Percentiles rank a stretch among this genome's conserved stretches.
Evolutionary conservation across 73 alveolate genomes (phyloP).

Genomic region (Blepharisma stoltei): DNA sequence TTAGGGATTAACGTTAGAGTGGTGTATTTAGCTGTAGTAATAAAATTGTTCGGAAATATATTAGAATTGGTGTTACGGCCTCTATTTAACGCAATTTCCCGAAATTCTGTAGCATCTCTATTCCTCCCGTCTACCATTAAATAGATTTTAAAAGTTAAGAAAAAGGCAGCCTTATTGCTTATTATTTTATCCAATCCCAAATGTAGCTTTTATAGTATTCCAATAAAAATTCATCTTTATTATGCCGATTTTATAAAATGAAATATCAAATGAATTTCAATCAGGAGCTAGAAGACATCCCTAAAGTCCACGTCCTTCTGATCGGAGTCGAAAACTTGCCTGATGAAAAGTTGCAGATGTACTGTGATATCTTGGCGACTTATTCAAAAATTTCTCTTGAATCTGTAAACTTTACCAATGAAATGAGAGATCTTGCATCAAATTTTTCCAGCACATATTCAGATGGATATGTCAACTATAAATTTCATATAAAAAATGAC

Average conservation of each 20-base stretch:
- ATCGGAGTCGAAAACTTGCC: conserved; percentile 12
- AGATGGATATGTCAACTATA: background rate
- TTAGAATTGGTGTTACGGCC: background rate
- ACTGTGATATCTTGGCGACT: background rate
- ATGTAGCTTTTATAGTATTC: too few species aligned
- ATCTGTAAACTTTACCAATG: background rate
- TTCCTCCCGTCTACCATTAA: too few species aligned
- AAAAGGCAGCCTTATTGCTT: too few species aligned
- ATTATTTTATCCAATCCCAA: too few species aligned
- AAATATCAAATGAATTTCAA: background rate
- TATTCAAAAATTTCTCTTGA: background rate
- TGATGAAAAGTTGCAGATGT: background rate
- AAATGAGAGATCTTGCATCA: background rate
- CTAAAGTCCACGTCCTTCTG: background rate
- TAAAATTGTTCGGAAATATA: background rate
- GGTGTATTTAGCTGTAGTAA: conserved; percentile 18
- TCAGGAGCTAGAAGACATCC: background rate
- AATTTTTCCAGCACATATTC: too few species aligned
- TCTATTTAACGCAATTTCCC: background rate
- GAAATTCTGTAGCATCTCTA: background rate
- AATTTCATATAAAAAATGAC: background rate
- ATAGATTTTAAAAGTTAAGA: too few species aligned
- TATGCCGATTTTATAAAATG: background rate
- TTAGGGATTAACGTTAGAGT: conserved; percentile 39
- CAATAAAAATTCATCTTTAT: too few species aligned